A percentile compares a stretch with the other conserved stretches of the same genome.
Conservation (phyloP, 805 yeast species). For the Millerago galiae region DNA sequence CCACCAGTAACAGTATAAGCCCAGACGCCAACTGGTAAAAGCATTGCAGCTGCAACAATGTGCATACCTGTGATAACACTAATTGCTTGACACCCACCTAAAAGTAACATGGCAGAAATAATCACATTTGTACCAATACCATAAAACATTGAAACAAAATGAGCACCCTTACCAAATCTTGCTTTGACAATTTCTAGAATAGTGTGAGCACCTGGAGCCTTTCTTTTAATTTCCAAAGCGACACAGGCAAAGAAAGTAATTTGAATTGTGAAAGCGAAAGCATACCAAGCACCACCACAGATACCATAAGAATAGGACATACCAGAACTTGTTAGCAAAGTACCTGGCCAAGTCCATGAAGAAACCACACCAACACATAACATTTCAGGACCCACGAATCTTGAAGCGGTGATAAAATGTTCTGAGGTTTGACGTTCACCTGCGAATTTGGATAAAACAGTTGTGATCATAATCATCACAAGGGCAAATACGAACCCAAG, state of each 20-base stretch:
- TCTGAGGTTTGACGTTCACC: constrained; percentile 38
- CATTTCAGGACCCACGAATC: constrained; percentile 32
- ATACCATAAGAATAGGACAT: constrained; percentile 35
- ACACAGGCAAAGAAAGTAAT: constrained; percentile 28
- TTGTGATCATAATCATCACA: constrained; percentile 32
- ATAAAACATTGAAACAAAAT: constrained; percentile 27
- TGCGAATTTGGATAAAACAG: constrained; percentile 25
- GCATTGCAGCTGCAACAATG: constrained; percentile 35
- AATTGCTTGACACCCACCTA: constrained; percentile 37
- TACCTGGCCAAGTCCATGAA: constrained; percentile 41
- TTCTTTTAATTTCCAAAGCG: constrained; percentile 31
- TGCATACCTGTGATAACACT: constrained; percentile 36
- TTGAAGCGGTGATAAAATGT: constrained; percentile 35
- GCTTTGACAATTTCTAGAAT: constrained; percentile 28
- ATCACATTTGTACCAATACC: constrained; percentile 30
- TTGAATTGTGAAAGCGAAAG: constrained; percentile 31
- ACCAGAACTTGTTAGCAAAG: constrained; percentile 28
- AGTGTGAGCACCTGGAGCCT: constrained; percentile 36
- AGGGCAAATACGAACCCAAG: constrained; percentile 32
- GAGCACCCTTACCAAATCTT: constrained; percentile 31
- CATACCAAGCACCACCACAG: constrained; percentile 29
- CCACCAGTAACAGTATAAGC: constrained; percentile 43
- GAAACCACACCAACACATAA: constrained; percentile 33
- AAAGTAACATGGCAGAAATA: constrained; percentile 29
- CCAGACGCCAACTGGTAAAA: constrained; percentile 39